Base-by-base conservation (phyloP, 2,329 filamentous ascomycete species). In the Aureobasidium sp. region DNA sequence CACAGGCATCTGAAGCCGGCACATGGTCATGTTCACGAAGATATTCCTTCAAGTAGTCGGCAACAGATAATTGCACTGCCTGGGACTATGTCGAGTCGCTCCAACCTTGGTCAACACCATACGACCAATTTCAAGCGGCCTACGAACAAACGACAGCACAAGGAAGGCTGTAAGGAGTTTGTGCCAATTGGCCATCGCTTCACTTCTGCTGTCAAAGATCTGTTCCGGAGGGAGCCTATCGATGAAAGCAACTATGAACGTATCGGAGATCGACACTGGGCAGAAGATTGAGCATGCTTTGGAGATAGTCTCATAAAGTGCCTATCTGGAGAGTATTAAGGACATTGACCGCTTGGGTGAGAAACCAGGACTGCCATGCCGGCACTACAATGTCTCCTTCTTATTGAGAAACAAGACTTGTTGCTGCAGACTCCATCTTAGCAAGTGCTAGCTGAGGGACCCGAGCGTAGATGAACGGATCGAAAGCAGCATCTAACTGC, bases 221-320 rank as follows among this genome's bases (percentile, higher is more conserved):
- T 71, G 13, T 72, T 72, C 63, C 67, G 65, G 27, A 63, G 63
- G 24, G 64, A 69, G 1, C 65, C 66, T 0, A 56, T 70, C 8
- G 67, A 72, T 34, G 66, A 71, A 15, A 61, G 53, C 7, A 48
- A 67, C 2, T 67, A 66, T 15, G 68, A 69, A 46, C 62, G 61
- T 5, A 70, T 72, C 15, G 65, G 63, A 0, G 69, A 70, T 48
- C 63, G 66, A 10, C 71, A 72, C 46, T 72, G 71, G 71, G 67
- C 71, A 9, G 71, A 72, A 7, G 69, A 71, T 20, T 66, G 57
- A 65, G 37, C 12, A 12, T 10, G 9, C 13, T 15, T 26, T 46
- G 24, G 15, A 46, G 43, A 26, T 10, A 15, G 5, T 4, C 20
- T 46, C 24, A 44, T 5, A 44, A 44, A 5, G 41, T 20, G 26